phyloP scores from a whole-genome alignment of 176 grass and related monocot species.

The Cenchrus fungigraminus region DNA sequence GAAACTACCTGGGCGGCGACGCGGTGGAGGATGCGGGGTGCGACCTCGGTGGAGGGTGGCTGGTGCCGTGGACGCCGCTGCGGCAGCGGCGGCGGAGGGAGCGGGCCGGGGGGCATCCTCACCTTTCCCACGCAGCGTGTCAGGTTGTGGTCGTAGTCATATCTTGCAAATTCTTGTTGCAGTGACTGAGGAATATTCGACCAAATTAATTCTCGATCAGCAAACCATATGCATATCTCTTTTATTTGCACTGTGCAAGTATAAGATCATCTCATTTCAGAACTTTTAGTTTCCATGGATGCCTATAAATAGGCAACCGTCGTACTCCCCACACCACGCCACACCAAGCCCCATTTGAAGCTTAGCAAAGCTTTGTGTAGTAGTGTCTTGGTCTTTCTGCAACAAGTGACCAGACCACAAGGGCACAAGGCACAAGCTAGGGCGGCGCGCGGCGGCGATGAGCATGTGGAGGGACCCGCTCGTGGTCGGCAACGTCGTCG shows the following conservation, averaged over 20 bases:
- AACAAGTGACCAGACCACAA: background rate
- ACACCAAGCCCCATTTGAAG: background rate
- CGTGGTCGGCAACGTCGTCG: conserved; percentile 68
- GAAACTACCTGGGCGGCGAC: too few species aligned
- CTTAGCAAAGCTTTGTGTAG: background rate
- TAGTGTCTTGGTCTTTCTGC: background rate
- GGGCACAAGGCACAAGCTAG: too few species aligned
- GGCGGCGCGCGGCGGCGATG: background rate
- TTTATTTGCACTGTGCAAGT: background rate
- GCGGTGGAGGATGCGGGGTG: too few species aligned
- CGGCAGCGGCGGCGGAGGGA: too few species aligned
- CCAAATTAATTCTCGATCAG: background rate
- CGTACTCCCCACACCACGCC: background rate
- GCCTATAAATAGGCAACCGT: conserved; percentile 45
- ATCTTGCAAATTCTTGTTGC: background rate
- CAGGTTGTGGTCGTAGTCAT: too few species aligned
- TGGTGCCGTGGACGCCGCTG: too few species aligned
- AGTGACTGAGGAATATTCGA: background rate
- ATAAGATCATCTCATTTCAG: background rate
- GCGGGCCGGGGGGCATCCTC: too few species aligned
- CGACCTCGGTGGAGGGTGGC: too few species aligned
- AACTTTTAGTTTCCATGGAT: background rate
- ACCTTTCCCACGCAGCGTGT: too few species aligned
- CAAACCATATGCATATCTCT: background rate
- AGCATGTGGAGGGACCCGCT: conserved; percentile 75